These are phyloP conservation scores for Blastomyces parvus DNA, from an alignment of 2,329 filamentous ascomycete species.

Conservation along the genomic window DNA sequence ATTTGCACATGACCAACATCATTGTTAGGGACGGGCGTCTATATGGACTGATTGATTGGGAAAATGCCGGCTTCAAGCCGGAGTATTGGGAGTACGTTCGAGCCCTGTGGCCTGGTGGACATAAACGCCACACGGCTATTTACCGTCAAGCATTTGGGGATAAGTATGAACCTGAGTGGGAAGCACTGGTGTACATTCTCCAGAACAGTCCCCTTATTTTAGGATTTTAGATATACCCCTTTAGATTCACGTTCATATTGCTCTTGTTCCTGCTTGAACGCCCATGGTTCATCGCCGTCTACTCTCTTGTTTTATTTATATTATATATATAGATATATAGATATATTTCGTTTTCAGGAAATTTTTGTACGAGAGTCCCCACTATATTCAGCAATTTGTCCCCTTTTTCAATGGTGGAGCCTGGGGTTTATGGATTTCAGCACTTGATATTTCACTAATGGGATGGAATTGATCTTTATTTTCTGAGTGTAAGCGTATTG, in stretches of 20 bases:
- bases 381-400: too few relatives aligned
- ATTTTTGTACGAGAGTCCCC: too few relatives aligned
- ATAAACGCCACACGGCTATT: not conserved
- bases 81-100: constrained; percentile 15
- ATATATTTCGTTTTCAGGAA: too few relatives aligned
- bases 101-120: not conserved
- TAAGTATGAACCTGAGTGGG: not conserved
- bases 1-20: constrained; percentile 13
- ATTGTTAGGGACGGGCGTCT: constrained; percentile 10
- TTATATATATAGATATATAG: too few relatives aligned
- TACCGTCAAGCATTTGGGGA: not conserved
- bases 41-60: constrained; percentile 14
- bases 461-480: too few relatives aligned
- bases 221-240: not conserved
- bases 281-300: too few relatives aligned
- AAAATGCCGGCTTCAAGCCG: constrained; percentile 14
- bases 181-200: not conserved
- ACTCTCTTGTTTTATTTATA: too few relatives aligned
- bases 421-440: too few relatives aligned
- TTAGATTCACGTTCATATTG: not conserved
- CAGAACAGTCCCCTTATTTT: not conserved
- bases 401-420: too few relatives aligned
- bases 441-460: too few relatives aligned
- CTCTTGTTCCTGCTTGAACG: too few relatives aligned
- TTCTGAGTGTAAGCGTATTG: too few relatives aligned